phyloP scores from a whole-genome alignment of 768 basidiomycete genomes.

The Daedaleopsis nitida region DNA sequence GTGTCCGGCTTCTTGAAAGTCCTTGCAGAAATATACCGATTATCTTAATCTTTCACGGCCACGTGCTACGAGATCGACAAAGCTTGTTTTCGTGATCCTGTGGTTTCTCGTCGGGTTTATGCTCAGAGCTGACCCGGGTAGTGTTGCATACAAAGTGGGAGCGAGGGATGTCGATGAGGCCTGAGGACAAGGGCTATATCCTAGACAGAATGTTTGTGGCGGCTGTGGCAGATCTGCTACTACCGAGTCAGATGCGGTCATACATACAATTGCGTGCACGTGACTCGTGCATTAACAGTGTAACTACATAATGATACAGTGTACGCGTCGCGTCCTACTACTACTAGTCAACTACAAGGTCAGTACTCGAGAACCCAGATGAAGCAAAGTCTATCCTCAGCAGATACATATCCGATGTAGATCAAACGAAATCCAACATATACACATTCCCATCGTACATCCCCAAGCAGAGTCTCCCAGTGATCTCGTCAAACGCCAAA shows the following conservation, averaged over 20 bases:
- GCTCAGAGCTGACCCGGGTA: no score
- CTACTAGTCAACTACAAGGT: neutral
- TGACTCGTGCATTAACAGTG: neutral
- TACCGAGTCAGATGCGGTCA: slow-evolving; percentile 16
- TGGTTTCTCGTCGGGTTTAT: neutral
- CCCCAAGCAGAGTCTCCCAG: slow-evolving; percentile 52
- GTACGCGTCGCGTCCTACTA: neutral
- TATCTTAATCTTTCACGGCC: slow-evolving; percentile 27
- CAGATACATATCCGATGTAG: neutral
- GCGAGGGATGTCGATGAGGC: no score
- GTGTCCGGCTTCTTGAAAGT: neutral
- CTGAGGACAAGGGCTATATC: no score
- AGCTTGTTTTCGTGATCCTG: neutral
- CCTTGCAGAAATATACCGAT: slow-evolving; percentile 10
- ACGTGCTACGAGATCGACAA: slow-evolving; percentile 22
- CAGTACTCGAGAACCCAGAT: no score
- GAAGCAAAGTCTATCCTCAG: neutral
- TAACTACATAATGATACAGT: no score
- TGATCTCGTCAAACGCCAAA: slow-evolving; percentile 57
- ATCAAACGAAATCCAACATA: slow-evolving; percentile 40
- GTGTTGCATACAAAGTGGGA: no score
- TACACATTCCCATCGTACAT: slow-evolving; percentile 57
- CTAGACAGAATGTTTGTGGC: no score
- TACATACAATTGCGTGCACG: slow-evolving; percentile 14
- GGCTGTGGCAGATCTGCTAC: no score